Percentiles rank a stretch among this genome's conserved stretches.
phyloP scores from a whole-genome alignment of 371 early-diverging fungal species.

The Mycotypha africana region DNA sequence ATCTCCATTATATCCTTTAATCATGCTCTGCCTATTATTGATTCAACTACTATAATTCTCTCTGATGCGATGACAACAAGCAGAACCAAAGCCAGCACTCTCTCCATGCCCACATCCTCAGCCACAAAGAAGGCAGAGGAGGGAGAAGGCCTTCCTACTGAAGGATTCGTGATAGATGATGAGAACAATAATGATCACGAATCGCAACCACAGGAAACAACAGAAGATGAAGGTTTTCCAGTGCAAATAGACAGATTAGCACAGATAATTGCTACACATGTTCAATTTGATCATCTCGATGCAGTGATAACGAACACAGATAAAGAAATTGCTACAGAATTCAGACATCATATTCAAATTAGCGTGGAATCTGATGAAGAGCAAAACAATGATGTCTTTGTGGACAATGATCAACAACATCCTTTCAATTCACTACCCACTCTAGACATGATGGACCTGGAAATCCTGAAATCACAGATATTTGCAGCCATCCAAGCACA shows the following conservation, averaged over 20 bases:
- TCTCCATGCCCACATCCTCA: no score
- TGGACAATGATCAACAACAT: conserved; percentile 14
- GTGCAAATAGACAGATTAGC: conserved; percentile 19
- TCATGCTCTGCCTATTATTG: no score
- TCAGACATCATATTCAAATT: conserved; percentile 31
- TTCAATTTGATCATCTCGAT: conserved; percentile 27
- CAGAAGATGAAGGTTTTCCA: conserved; percentile 3
- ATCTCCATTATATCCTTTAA: no score
- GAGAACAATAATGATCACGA: no score
- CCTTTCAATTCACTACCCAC: conserved; percentile 13
- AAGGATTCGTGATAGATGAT: no score
- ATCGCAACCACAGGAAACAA: not conserved
- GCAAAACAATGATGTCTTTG: conserved; percentile 6
- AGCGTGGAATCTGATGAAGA: conserved; percentile 8
- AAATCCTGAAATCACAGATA: conserved; percentile 38
- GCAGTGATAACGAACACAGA: conserved; percentile 28
- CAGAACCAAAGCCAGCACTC: not conserved
- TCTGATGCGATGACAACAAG: not conserved
- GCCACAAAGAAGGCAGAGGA: no score
- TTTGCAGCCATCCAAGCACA: conserved; percentile 38
- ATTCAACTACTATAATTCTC: no score
- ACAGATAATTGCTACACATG: conserved; percentile 20
- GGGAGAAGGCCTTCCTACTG: no score
- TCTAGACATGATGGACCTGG: conserved; percentile 30
- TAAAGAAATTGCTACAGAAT: conserved; percentile 25